phyloP scores from a whole-genome alignment of 768 basidiomycete species.

The Boletus pseudopeckii region DNA sequence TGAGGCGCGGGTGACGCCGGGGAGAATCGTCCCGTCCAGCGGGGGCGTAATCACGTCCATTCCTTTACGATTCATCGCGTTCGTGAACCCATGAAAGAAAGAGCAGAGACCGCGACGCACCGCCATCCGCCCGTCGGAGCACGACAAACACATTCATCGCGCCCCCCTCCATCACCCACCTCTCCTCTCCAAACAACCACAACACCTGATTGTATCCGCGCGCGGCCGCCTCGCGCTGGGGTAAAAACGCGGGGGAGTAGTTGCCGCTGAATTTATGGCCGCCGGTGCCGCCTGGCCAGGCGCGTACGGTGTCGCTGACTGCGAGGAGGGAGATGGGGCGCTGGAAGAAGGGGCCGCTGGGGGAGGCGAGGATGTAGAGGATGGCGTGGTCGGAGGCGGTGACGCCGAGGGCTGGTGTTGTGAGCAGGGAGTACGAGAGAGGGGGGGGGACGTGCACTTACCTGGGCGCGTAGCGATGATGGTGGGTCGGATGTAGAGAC shows the following conservation, averaged over 20 bases:
- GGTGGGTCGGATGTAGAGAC: slow-evolving; percentile 84
- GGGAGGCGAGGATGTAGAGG: slow-evolving; percentile 81
- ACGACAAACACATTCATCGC: slow-evolving; percentile 83
- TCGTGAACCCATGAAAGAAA: too few relatives aligned
- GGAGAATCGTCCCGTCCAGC: slow-evolving; percentile 87
- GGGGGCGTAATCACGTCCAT: slow-evolving; percentile 85
- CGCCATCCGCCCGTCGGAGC: slow-evolving; percentile 52
- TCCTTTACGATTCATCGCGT: too few relatives aligned
- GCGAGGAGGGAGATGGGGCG: slow-evolving; percentile 56
- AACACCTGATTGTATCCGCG: slow-evolving; percentile 76
- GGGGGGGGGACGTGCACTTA: slow-evolving; percentile 12
- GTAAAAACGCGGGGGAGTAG: slow-evolving; percentile 58
- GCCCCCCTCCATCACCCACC: slow-evolving; percentile 55
- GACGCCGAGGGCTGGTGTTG: slow-evolving; percentile 47
- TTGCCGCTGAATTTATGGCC: slow-evolving; percentile 61
- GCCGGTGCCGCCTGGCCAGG: slow-evolving; percentile 78
- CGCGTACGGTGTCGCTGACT: slow-evolving; percentile 72
- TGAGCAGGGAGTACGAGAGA: background rate
- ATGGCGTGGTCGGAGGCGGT: slow-evolving; percentile 74
- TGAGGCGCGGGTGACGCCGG: slow-evolving; percentile 88
- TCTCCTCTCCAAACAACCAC: slow-evolving; percentile 69
- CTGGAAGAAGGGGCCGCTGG: slow-evolving; percentile 49
- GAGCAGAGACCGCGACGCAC: slow-evolving; percentile 23
- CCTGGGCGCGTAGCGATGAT: slow-evolving; percentile 49
- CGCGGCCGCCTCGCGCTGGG: slow-evolving; percentile 61